phyloP scores from a whole-genome alignment of 768 basidiomycete species.

The Russula olivacea region DNA sequence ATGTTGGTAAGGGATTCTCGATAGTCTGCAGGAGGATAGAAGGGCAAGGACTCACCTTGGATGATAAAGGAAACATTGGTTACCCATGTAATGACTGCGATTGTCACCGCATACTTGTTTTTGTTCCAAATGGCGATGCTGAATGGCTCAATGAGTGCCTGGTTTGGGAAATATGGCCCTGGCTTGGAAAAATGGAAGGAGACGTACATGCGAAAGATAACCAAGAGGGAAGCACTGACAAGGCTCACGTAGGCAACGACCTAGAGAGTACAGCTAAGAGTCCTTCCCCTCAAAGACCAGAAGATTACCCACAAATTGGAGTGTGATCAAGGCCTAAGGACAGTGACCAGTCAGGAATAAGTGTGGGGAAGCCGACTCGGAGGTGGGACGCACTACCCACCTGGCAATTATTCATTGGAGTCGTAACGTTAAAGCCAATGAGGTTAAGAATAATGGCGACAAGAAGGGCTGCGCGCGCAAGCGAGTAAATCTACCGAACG shows the following conservation, averaged over 20 bases:
- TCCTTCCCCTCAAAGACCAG: not conserved
- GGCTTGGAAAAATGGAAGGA: not conserved
- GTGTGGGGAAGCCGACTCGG: not conserved
- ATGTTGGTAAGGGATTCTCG: not conserved
- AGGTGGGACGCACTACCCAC: not conserved
- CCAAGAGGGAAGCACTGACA: not conserved
- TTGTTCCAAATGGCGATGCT: not conserved
- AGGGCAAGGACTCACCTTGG: not conserved
- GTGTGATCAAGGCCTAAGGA: not conserved
- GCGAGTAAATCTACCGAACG: not conserved
- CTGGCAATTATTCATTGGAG: not conserved
- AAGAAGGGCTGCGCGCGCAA: not conserved
- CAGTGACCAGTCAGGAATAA: not conserved
- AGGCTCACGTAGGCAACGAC: not conserved
- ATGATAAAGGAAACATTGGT: not conserved
- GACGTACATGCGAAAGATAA: not conserved
- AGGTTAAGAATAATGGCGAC: not conserved
- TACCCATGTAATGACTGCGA: not conserved
- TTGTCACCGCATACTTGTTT: not conserved
- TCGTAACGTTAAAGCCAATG: not conserved
- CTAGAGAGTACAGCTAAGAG: not conserved
- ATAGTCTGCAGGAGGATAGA: not conserved
- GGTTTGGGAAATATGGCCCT: too few species aligned
- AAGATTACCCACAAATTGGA: not conserved
- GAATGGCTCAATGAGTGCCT: not conserved